Evolutionary conservation across 257 asterid species (phyloP).

Genomic region (Jasminum sambac): DNA sequence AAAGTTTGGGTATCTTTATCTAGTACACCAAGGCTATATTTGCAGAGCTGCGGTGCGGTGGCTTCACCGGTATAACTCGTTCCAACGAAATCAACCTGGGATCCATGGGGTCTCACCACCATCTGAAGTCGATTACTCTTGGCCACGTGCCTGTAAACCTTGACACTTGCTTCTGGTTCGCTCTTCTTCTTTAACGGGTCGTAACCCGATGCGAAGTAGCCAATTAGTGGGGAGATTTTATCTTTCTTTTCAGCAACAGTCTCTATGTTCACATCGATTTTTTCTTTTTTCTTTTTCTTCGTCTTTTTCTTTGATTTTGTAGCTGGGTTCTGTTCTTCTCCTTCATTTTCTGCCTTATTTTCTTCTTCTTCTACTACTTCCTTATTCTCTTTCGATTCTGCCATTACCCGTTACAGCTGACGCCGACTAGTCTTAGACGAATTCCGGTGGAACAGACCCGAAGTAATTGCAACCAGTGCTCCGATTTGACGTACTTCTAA

Average conservation of each 20-base stretch:
- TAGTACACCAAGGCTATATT: constrained; percentile 66
- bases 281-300: not conserved
- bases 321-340: constrained; percentile 9
- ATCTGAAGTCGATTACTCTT: constrained; percentile 55
- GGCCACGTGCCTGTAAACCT: constrained; percentile 43
- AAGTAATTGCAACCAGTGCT: too few relatives aligned
- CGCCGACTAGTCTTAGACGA: too few relatives aligned
- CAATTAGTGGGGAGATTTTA: constrained; percentile 56
- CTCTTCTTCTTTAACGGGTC: constrained; percentile 40
- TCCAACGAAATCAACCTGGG: constrained; percentile 66
- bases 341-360: constrained; percentile 12
- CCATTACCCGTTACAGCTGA: constrained; percentile 43
- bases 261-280: constrained; percentile 35
- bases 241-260: constrained; percentile 39
- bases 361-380: constrained; percentile 19
- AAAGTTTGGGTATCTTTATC: constrained; percentile 61
- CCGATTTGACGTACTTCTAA: too few relatives aligned
- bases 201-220: constrained; percentile 66
- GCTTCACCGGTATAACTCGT: constrained; percentile 79
- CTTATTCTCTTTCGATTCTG: constrained; percentile 33
- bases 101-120: constrained; percentile 52
- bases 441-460: too few relatives aligned
- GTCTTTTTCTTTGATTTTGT: not conserved
- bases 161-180: constrained; percentile 27
- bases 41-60: constrained; percentile 56